Percentiles rank a stretch among this genome's conserved stretches.
phyloP scores from a whole-genome alignment of 2,329 filamentous ascomycete genomes.

The Pestalotiopsis sp. region DNA sequence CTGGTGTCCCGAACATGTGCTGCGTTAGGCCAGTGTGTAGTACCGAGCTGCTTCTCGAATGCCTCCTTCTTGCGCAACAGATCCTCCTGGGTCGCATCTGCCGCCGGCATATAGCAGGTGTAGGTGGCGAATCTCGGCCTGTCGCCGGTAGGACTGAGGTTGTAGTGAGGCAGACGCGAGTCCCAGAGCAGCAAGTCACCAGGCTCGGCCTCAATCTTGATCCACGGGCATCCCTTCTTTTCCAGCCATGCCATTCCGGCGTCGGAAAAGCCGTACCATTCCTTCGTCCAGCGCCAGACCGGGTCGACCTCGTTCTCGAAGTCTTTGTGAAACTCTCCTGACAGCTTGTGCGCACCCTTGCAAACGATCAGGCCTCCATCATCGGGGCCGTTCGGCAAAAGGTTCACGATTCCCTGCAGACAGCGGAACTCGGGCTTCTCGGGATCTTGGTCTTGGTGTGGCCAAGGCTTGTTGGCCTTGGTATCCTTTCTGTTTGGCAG shows the following conservation, averaged over 20 bases:
- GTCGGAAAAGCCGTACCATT: conserved; percentile 37
- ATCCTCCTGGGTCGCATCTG: conserved; percentile 39
- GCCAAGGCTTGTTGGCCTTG: conserved; percentile 42
- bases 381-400: conserved; percentile 33
- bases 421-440: conserved; percentile 48
- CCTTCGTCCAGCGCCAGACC: conserved; percentile 35
- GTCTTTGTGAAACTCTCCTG: conserved; percentile 36
- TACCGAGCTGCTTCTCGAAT: conserved; percentile 38
- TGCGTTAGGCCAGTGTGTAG: conserved; percentile 45
- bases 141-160: conserved; percentile 33
- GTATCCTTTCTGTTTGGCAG: conserved; percentile 37
- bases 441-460: conserved; percentile 47
- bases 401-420: conserved; percentile 52
- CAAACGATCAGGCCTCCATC: conserved; percentile 37
- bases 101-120: conserved; percentile 42
- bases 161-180: conserved; percentile 41
- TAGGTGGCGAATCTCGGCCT: conserved; percentile 37
- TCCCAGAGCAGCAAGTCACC: conserved; percentile 43
- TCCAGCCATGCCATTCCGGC: conserved; percentile 38
- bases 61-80: conserved; percentile 42
- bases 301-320: conserved; percentile 27
- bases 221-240: conserved; percentile 31
- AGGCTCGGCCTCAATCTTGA: conserved; percentile 42
- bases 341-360: conserved; percentile 26
- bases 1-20: conserved; percentile 14